A percentile compares a stretch with the other conserved stretches of the same genome.
phyloP scores from a whole-genome alignment of 192 early-diverging fungal genomes.

The Chytriomyces sp. region DNA sequence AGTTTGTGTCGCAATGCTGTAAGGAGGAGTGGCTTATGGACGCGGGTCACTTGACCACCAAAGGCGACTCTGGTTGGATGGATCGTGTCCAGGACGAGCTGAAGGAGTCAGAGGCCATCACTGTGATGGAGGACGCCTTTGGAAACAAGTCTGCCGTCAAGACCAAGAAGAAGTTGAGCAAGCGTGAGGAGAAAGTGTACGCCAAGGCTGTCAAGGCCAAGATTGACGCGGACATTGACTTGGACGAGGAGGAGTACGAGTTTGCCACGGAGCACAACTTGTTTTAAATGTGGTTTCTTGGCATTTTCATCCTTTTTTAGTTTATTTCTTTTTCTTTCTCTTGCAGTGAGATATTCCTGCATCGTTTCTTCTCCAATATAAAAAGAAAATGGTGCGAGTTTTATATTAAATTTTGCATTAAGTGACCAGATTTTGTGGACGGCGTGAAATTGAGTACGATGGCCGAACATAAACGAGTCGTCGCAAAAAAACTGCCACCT shows the following conservation, averaged over 20 bases:
- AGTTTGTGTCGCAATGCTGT: constrained; percentile 65
- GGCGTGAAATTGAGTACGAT: too few species aligned
- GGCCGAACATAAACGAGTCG: too few species aligned
- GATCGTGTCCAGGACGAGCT: constrained; percentile 44
- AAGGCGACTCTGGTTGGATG: constrained; percentile 36
- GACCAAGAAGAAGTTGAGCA: constrained; percentile 60
- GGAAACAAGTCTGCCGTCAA: constrained; percentile 78
- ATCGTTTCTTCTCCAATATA: too few species aligned
- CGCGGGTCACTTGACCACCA: constrained; percentile 56
- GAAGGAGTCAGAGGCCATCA: constrained; percentile 49
- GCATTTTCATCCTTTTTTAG: too few species aligned
- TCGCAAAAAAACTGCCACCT: too few species aligned
- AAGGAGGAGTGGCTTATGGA: constrained; percentile 75
- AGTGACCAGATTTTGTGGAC: too few species aligned
- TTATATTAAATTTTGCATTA: too few species aligned
- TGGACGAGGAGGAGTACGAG: constrained; percentile 46
- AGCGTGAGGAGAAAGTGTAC: constrained; percentile 45
- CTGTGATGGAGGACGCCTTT: constrained; percentile 61
- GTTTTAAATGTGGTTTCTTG: too few species aligned
- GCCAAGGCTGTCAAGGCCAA: constrained; percentile 54
- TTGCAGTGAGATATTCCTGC: too few species aligned
- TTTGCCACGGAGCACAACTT: constrained; percentile 31
- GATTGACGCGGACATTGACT: constrained; percentile 36
- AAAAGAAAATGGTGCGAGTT: too few species aligned
- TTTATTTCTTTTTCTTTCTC: too few species aligned